Evolutionary conservation across 306 rosid species (phyloP).

Genomic region (Senna tora): DNA sequence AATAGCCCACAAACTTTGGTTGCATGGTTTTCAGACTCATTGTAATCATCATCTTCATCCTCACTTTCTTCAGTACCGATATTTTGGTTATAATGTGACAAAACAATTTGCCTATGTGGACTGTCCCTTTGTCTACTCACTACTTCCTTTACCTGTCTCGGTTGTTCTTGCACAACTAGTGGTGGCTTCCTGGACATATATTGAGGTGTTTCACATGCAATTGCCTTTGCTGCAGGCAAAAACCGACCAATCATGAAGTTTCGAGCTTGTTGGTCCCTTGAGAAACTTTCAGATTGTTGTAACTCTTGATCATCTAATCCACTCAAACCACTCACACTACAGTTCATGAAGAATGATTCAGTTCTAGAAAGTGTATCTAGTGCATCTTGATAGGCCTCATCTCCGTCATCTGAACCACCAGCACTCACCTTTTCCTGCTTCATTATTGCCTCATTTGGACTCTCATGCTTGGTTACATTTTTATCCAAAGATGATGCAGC

Average conservation of each 20-base stretch:
- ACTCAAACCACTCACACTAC: conserved; percentile 84
- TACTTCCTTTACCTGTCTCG: conserved; percentile 46
- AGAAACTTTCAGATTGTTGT: conserved; percentile 50
- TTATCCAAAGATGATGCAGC: no score
- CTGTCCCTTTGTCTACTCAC: conserved; percentile 40
- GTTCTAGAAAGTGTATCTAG: conserved; percentile 75
- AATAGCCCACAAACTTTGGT: conserved; percentile 63
- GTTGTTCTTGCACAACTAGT: conserved; percentile 48
- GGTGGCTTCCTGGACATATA: conserved; percentile 61
- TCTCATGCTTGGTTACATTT: conserved; percentile 41
- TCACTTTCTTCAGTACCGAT: conserved; percentile 54
- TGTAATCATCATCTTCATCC: conserved; percentile 55
- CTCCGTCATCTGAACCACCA: conserved; percentile 58
- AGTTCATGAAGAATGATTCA: conserved; percentile 74
- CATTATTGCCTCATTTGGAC: conserved; percentile 35
- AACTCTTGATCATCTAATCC: conserved; percentile 64
- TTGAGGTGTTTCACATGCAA: conserved; percentile 79
- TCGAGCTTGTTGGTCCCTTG: conserved; percentile 70
- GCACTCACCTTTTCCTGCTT: conserved; percentile 43
- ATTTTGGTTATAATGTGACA: conserved; percentile 55
- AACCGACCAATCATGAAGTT: conserved; percentile 90
- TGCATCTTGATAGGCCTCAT: conserved; percentile 75
- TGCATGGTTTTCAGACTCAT: conserved; percentile 49
- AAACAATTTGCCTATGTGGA: conserved; percentile 42
- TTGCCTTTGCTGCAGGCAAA: conserved; percentile 93